A percentile compares a stretch with the other conserved stretches of the same genome.
Conservation (phyloP, 139 green algal genomes). For the Volvox reticuliferus region DNA sequence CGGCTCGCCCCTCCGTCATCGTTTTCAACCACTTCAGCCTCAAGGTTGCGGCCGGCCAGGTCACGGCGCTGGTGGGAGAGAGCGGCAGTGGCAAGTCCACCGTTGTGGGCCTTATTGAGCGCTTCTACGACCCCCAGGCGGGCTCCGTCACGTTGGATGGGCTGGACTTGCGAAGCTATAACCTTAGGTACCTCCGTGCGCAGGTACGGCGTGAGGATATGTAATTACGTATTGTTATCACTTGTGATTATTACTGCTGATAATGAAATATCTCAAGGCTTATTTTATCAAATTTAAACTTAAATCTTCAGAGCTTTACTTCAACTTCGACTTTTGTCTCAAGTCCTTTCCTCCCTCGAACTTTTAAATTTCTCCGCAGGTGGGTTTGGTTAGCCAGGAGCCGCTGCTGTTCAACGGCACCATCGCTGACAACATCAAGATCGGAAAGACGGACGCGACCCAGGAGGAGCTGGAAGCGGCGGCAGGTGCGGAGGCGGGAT, state of each 20-base stretch:
- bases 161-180: slow-evolving; percentile 79
- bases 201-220: slow-evolving; percentile 49
- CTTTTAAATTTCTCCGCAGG: neutral
- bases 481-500: slow-evolving; percentile 45
- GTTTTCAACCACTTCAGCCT: slow-evolving; percentile 84
- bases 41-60: slow-evolving; percentile 67
- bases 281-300: no score
- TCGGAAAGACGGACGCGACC: slow-evolving; percentile 50
- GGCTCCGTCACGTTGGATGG: slow-evolving; percentile 88
- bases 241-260: no score
- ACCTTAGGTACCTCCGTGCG: slow-evolving; percentile 84
- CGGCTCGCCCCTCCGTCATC: slow-evolving; percentile 60
- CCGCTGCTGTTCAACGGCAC: slow-evolving; percentile 85
- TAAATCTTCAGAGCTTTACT: no score
- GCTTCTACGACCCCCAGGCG: slow-evolving; percentile 86
- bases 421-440: slow-evolving; percentile 86
- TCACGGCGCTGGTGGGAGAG: slow-evolving; percentile 92
- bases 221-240: no score
- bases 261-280: no score
- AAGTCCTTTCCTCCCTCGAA: no score
- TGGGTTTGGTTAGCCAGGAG: slow-evolving; percentile 78
- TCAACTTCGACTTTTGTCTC: no score
- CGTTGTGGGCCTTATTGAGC: slow-evolving; percentile 87
- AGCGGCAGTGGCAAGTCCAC: slow-evolving; percentile 94
- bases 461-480: slow-evolving; percentile 77